These are phyloP conservation scores for Urtica urens DNA, from an alignment of 306 rosid species.

Conservation along the genomic window DNA sequence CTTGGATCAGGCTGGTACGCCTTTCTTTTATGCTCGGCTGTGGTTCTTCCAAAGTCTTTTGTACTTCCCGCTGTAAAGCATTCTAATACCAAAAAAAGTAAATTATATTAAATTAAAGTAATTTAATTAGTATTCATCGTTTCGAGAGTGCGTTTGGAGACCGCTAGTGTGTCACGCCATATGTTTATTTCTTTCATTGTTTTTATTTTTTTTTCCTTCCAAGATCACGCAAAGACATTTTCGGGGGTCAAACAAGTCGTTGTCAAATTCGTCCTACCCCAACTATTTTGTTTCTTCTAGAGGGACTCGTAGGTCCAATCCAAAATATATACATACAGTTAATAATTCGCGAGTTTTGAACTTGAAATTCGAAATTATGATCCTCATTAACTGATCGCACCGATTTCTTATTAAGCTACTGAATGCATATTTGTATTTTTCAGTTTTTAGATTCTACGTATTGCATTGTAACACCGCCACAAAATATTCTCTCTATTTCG, in stretches of 20 bases:
- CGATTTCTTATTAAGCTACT: too few relatives aligned
- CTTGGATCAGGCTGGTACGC: too few relatives aligned
- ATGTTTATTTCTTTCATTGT: not conserved
- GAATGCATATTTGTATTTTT: too few relatives aligned
- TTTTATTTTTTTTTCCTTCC: not conserved
- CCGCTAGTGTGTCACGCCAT: not conserved
- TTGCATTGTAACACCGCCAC: too few relatives aligned
- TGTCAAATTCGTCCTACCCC: constrained; percentile 8
- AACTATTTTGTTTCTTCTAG: not conserved
- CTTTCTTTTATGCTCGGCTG: too few relatives aligned
- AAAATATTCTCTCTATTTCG: too few relatives aligned
- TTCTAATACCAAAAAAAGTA: not conserved
- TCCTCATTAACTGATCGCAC: too few relatives aligned
- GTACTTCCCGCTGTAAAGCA: constrained; percentile 10
- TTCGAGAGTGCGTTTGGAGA: not conserved
- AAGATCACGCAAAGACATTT: not conserved
- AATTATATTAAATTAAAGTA: not conserved
- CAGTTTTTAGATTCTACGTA: too few relatives aligned
- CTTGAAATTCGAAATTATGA: too few relatives aligned
- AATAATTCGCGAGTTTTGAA: too few relatives aligned
- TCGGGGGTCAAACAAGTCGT: not conserved
- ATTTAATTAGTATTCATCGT: not conserved
- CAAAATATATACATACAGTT: too few relatives aligned
- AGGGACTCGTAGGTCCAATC: not conserved
- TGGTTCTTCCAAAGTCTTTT: constrained; percentile 3